Evolutionary conservation across 306 rosid genomes (phyloP).

Genomic region (Betula pendula): DNA sequence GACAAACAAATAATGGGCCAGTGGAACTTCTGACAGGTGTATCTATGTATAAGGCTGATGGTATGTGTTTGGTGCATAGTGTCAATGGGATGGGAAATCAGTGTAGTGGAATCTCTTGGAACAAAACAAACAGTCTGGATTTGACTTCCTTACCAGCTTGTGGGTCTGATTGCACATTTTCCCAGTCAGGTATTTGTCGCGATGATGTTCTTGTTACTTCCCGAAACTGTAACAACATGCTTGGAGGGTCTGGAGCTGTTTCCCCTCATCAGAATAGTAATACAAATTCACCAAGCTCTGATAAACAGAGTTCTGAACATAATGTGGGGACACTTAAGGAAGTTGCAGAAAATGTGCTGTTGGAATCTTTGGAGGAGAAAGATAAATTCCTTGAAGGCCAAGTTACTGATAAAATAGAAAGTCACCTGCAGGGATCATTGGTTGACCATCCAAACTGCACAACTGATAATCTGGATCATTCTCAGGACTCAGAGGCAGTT

Average conservation of each 20-base stretch:
- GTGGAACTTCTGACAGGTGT: constrained; percentile 18
- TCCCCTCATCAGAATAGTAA: constrained; percentile 36
- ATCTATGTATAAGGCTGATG: constrained; percentile 20
- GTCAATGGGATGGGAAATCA: constrained; percentile 29
- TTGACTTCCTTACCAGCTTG: constrained; percentile 37
- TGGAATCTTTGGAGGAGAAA: constrained; percentile 34
- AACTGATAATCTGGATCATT: constrained; percentile 41
- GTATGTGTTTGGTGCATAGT: constrained; percentile 17
- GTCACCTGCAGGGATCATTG: constrained; percentile 31
- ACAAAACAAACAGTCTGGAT: constrained; percentile 29
- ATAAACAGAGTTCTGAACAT: constrained; percentile 36
- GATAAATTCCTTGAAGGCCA: constrained; percentile 32
- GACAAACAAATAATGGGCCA: constrained; percentile 23
- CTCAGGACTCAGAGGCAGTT: constrained; percentile 35
- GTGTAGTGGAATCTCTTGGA: constrained; percentile 28
- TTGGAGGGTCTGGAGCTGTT: constrained; percentile 36
- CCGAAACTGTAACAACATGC: constrained; percentile 35
- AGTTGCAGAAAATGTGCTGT: constrained; percentile 31
- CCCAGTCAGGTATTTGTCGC: constrained; percentile 34
- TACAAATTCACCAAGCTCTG: constrained; percentile 37
- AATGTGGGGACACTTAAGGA: constrained; percentile 34
- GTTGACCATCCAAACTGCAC: constrained; percentile 26
- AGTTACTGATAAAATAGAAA: constrained; percentile 23
- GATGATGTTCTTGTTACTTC: constrained; percentile 37
- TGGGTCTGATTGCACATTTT: constrained; percentile 36